These are phyloP conservation scores for Hypoxylon sp. DNA, from an alignment of 2,329 filamentous ascomycete genomes.

Conservation along the genomic window DNA sequence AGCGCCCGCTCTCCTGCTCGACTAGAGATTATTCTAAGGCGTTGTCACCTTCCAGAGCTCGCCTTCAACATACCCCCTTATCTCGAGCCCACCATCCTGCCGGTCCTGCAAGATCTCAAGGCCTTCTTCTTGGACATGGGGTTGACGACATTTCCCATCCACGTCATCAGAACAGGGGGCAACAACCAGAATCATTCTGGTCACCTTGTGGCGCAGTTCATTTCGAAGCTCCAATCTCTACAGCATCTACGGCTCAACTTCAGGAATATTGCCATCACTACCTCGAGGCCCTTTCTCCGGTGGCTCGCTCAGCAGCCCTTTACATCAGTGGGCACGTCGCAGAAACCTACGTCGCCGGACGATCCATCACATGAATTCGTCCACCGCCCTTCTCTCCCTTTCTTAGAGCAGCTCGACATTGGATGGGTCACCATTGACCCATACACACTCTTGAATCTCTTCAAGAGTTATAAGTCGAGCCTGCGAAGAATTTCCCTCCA, in stretches of 20 bases:
- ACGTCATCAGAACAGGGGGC: slow-evolving; percentile 1
- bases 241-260: slow-evolving; percentile 64
- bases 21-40: slow-evolving; percentile 58
- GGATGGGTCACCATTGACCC: slow-evolving; percentile 49
- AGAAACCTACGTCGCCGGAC: background rate
- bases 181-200: background rate
- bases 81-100: slow-evolving; percentile 47
- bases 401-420: slow-evolving; percentile 54
- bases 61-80: slow-evolving; percentile 57
- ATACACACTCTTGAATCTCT: slow-evolving; percentile 45
- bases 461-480: slow-evolving; percentile 53
- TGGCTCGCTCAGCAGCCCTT: slow-evolving; percentile 48
- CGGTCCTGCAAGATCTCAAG: slow-evolving; percentile 55
- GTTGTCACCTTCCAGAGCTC: slow-evolving; percentile 46
- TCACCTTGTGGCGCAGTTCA: slow-evolving; percentile 47
- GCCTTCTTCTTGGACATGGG: slow-evolving; percentile 53
- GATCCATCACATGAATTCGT: slow-evolving; percentile 20
- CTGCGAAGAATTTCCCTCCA: slow-evolving; percentile 56
- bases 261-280: slow-evolving; percentile 7
- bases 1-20: slow-evolving; percentile 46
- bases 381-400: slow-evolving; percentile 43
- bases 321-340: background rate
- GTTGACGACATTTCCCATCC: slow-evolving; percentile 10
- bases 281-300: slow-evolving; percentile 46
- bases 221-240: slow-evolving; percentile 53